Evolutionary conservation across 139 green algal species (phyloP).

Genomic region (Coelastrella sp.): DNA sequence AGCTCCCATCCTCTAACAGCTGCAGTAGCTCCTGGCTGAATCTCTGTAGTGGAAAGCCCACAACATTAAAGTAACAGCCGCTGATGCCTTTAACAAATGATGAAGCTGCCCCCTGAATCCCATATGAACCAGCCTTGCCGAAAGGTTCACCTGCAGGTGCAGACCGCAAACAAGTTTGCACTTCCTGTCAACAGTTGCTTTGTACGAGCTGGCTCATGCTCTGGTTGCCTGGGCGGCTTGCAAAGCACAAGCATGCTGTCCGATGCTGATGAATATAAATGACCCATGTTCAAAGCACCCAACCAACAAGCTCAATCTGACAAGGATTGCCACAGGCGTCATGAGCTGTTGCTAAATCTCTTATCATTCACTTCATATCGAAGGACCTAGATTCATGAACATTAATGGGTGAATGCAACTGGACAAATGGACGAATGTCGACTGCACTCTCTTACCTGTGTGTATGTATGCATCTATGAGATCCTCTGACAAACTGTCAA

Average conservation of each 20-base stretch:
- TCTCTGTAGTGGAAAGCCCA: slow-evolving; percentile 82
- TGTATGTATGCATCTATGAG: slow-evolving; percentile 84
- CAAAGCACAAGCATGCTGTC: too few species aligned
- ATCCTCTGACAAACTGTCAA: slow-evolving; percentile 72
- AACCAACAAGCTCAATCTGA: too few species aligned
- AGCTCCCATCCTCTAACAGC: slow-evolving; percentile 30
- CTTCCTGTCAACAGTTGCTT: neutral
- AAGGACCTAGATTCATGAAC: too few species aligned
- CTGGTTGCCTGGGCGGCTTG: too few species aligned
- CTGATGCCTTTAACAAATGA: slow-evolving; percentile 83
- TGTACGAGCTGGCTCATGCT: too few species aligned
- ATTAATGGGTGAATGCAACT: too few species aligned
- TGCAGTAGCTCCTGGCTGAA: slow-evolving; percentile 52
- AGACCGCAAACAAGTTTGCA: neutral
- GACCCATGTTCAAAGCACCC: too few species aligned
- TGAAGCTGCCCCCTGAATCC: slow-evolving; percentile 84
- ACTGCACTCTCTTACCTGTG: slow-evolving; percentile 54
- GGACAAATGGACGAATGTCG: too few species aligned
- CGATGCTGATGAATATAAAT: too few species aligned
- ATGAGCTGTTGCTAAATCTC: too few species aligned
- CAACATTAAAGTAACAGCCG: slow-evolving; percentile 94
- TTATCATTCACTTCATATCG: too few species aligned
- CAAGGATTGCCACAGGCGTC: too few species aligned
- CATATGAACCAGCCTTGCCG: slow-evolving; percentile 85
- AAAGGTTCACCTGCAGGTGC: slow-evolving; percentile 75